These are phyloP conservation scores for Blastobotrys elegans DNA, from an alignment of 1,139 yeast species.

Conservation along the genomic window DNA sequence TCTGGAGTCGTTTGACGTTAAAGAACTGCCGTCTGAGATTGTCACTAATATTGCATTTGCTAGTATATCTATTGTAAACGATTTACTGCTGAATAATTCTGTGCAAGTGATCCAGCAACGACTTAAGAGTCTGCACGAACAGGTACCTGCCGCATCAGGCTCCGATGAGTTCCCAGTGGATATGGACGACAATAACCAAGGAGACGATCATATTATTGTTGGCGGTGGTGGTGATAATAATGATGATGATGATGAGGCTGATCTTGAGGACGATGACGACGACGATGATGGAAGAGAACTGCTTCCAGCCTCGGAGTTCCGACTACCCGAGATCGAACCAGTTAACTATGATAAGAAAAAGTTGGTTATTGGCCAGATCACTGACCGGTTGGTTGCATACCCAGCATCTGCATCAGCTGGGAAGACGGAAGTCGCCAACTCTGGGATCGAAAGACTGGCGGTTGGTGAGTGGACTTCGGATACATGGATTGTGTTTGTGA, in stretches of 20 bases:
- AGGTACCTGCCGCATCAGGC: conserved; percentile 17
- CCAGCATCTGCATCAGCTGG: conserved; percentile 23
- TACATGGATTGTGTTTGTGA: conserved; percentile 72
- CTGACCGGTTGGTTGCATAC: conserved; percentile 30
- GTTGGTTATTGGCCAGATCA: conserved; percentile 19
- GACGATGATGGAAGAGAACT: conserved; percentile 22
- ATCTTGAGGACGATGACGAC: conserved; percentile 18
- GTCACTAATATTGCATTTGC: conserved; percentile 61
- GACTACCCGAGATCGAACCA: conserved; percentile 51
- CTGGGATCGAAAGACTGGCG: conserved; percentile 33
- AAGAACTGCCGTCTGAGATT: conserved; percentile 59
- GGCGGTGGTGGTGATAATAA: conserved; percentile 15
- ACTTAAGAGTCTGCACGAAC: conserved; percentile 41
- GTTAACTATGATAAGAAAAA: conserved; percentile 24
- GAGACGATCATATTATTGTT: conserved; percentile 9
- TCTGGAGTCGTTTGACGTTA: conserved; percentile 61
- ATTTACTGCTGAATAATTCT: conserved; percentile 56
- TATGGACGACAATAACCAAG: conserved; percentile 19
- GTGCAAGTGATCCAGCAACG: conserved; percentile 64
- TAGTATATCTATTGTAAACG: conserved; percentile 53
- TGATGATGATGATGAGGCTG: conserved; percentile 13
- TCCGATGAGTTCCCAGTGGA: conserved; percentile 24
- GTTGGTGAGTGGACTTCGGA: conserved; percentile 54
- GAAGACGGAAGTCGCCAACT: conserved; percentile 23
- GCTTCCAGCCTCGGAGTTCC: conserved; percentile 39